Conservation (phyloP, 2,329 filamentous ascomycete genomes). For the Metarhizium anisopliae region DNA sequence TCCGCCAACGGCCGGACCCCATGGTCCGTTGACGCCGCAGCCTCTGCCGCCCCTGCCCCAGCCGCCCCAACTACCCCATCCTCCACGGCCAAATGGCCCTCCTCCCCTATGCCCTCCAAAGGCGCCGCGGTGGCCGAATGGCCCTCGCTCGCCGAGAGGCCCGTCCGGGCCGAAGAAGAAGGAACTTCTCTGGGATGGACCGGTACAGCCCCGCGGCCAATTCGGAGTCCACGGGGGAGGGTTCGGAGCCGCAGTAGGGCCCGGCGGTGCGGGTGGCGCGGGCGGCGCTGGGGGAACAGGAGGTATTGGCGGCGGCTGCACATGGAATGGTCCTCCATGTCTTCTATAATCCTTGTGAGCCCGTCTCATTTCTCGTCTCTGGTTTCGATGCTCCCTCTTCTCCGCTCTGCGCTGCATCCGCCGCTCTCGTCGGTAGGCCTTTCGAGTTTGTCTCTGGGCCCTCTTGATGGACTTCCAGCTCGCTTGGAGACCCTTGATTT, state of each 20-base stretch:
- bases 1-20: slow-evolving; percentile 4
- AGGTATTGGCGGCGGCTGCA: slow-evolving; percentile 1
- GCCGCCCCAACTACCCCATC: slow-evolving; percentile 6
- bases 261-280: not conserved
- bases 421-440: slow-evolving; percentile 21
- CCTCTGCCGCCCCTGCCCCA: slow-evolving; percentile 7
- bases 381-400: slow-evolving; percentile 22
- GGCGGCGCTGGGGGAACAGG: slow-evolving; percentile 1
- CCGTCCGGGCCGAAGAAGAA: not conserved
- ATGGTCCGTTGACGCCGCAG: slow-evolving; percentile 2
- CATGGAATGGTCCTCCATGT: slow-evolving; percentile 4
- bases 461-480: slow-evolving; percentile 30
- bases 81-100: slow-evolving; percentile 5
- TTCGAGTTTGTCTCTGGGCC: slow-evolving; percentile 20
- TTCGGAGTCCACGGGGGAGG: not conserved
- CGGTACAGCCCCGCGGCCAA: not conserved
- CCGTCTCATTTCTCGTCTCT: slow-evolving; percentile 19
- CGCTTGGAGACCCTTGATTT: slow-evolving; percentile 35
- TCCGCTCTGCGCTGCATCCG: slow-evolving; percentile 21
- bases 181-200: not conserved
- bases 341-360: slow-evolving; percentile 21
- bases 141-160: not conserved
- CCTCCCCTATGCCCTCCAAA: not conserved
- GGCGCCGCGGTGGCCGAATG: not conserved
- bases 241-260: slow-evolving; percentile 1